Conservation (phyloP, 2,329 filamentous ascomycete species). For the Fusarium nelsonii region DNA sequence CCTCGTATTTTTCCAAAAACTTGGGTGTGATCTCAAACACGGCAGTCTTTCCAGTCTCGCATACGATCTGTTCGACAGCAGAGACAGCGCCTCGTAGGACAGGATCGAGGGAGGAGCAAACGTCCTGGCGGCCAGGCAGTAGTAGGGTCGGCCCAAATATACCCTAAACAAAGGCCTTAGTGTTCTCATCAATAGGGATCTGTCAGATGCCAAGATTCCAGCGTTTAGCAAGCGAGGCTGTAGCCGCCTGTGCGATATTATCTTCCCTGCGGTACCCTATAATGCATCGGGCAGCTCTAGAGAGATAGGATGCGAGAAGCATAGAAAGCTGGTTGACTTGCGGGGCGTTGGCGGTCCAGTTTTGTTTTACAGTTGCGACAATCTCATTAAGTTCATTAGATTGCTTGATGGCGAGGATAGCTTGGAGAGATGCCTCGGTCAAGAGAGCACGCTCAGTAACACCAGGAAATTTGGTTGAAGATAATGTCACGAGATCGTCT, state of each 20-base stretch:
- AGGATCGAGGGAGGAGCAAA: conserved; percentile 30
- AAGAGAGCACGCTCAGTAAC: background rate
- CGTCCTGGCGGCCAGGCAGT: conserved; percentile 19
- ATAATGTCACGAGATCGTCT: conserved; percentile 42
- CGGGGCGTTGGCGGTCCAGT: conserved; percentile 24
- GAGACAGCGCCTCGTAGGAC: conserved; percentile 17
- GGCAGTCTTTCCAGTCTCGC: background rate
- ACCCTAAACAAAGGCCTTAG: conserved; percentile 27
- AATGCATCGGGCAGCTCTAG: conserved; percentile 14
- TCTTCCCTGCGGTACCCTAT: conserved; percentile 4
- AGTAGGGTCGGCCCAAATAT: conserved; percentile 30
- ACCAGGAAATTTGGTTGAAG: conserved; percentile 19
- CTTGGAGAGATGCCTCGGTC: conserved; percentile 27
- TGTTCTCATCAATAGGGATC: background rate
- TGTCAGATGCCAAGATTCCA: conserved; percentile 13
- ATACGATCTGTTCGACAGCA: conserved; percentile 16
- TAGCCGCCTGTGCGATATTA: background rate
- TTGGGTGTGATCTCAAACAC: conserved; percentile 1
- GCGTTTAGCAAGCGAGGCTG: background rate
- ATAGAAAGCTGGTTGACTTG: conserved; percentile 16
- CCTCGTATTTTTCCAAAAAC: conserved; percentile 3
- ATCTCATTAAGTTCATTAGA: conserved; percentile 35
- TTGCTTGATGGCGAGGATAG: conserved; percentile 28
- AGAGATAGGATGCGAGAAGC: conserved; percentile 24
- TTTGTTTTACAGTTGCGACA: conserved; percentile 27